Evolutionary conservation across 2,329 filamentous ascomycete species (phyloP), one percentile per base, ranked within the genome.

Genomic region (Niveomyces coronatus): DNA sequence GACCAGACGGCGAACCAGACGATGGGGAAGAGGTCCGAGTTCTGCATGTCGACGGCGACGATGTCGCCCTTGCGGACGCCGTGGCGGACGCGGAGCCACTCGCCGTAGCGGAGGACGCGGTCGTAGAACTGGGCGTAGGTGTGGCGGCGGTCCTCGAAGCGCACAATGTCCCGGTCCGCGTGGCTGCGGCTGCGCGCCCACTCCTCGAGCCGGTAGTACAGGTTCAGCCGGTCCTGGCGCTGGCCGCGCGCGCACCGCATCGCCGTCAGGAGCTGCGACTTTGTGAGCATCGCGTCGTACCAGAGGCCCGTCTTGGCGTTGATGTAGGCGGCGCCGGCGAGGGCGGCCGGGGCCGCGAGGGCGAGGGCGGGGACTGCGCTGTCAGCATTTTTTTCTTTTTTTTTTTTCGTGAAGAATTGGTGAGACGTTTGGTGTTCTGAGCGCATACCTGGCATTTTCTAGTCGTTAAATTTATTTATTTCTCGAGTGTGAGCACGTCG

Each of bases 11-110:
- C 86, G 39, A 88, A 65, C 69, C 79, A 75, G 8, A 93, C 45
- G 53, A 88, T 84, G 19, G 89, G 52, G 51, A 86, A 89, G 3
- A 71, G 70, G n/a, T 85, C 77, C 28, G 77, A 84, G 54, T 94
- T 94, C 59, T 82, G 79, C 47, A 85, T 83, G 56, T 91, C 72
- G 48, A 94, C 69, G 8, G 84, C 85, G 14, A 94, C 81, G 23
- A 94, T 76, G 37, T 93, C 84, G 31, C 74, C 75, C 18, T 76
- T 72, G 47, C 78, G 70, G 32, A 94, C 66, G 20, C 68, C 67
- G 37, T 79, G 70, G 9, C 62, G 68, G 2, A 70, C 68, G 55
- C 78, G 79, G 38, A 94, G 62, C 82, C 83, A 94, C 37, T 72
- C 67, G 19, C 83, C 85, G 52, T 88, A 85, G 42, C 77, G 77